Percentiles rank a stretch among this genome's conserved stretches.
Conservation (phyloP, 768 basidiomycete genomes). For the Phaffia australis region DNA sequence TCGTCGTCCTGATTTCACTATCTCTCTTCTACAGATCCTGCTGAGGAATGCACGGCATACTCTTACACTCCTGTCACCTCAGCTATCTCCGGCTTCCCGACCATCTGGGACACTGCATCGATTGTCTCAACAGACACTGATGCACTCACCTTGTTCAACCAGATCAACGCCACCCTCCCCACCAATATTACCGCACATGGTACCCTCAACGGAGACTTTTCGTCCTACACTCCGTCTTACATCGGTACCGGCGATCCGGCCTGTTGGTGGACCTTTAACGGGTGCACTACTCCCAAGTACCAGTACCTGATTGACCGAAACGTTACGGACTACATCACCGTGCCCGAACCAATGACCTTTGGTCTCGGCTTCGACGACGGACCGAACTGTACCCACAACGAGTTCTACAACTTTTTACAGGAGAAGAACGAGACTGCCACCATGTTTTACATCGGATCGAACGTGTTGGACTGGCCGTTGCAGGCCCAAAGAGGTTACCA, state of each 20-base stretch:
- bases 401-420: slow-evolving; percentile 39
- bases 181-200: slow-evolving; percentile 33
- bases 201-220: slow-evolving; percentile 34
- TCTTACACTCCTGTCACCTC: slow-evolving; percentile 31
- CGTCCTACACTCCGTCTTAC: slow-evolving; percentile 29
- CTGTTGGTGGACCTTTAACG: slow-evolving; percentile 39
- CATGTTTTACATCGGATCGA: slow-evolving; percentile 41
- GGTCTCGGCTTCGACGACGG: slow-evolving; percentile 41
- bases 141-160: slow-evolving; percentile 32
- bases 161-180: slow-evolving; percentile 35
- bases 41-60: slow-evolving; percentile 35
- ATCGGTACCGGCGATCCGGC: slow-evolving; percentile 33
- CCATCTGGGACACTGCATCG: slow-evolving; percentile 33
- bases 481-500: slow-evolving; percentile 37
- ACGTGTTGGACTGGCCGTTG: slow-evolving; percentile 41
- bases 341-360: slow-evolving; percentile 37
- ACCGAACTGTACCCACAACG: slow-evolving; percentile 39
- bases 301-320: slow-evolving; percentile 31
- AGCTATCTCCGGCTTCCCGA: slow-evolving; percentile 31
- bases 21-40: slow-evolving; percentile 27
- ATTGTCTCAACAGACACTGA: slow-evolving; percentile 35
- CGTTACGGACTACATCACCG: slow-evolving; percentile 34
- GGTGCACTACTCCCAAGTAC: slow-evolving; percentile 27
- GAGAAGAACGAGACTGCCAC: slow-evolving; percentile 38
- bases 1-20: not conserved